Evolutionary conservation across 1,284 basidiomycete genomes (phyloP).

Genomic region (Cryptococcus sp.): DNA sequence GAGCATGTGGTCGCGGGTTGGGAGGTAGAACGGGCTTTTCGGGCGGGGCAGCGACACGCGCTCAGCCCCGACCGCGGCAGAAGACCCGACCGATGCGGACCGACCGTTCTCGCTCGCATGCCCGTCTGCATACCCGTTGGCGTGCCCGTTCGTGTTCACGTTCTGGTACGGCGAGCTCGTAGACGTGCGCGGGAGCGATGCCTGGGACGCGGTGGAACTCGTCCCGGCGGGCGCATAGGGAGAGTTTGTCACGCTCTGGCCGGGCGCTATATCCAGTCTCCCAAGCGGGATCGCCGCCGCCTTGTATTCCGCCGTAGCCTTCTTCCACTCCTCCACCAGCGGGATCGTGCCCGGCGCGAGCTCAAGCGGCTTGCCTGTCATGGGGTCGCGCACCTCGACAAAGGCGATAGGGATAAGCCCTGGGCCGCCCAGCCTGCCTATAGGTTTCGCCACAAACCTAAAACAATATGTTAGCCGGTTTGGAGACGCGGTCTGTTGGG

Average conservation of each 20-base stretch:
- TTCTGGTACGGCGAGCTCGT: slow-evolving; percentile 21
- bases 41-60: background rate
- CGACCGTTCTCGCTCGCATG: slow-evolving; percentile 8
- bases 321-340: slow-evolving; percentile 97
- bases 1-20: slow-evolving; percentile 51
- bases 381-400: slow-evolving; percentile 90
- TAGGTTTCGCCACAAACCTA: slow-evolving; percentile 75
- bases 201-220: slow-evolving; percentile 15
- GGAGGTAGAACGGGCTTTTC: slow-evolving; percentile 25
- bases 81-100: slow-evolving; percentile 8
- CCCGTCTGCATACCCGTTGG: too few relatives aligned
- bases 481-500: background rate
- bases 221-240: slow-evolving; percentile 35
- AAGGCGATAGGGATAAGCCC: slow-evolving; percentile 96
- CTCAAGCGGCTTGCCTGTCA: slow-evolving; percentile 66
- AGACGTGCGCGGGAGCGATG: slow-evolving; percentile 29
- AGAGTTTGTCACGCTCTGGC: slow-evolving; percentile 41
- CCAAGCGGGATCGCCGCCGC: slow-evolving; percentile 93
- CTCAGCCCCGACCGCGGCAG: slow-evolving; percentile 1
- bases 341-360: slow-evolving; percentile 78
- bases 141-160: slow-evolving; percentile 1
- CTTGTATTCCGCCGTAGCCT: slow-evolving; percentile 90
- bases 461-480: slow-evolving; percentile 10
- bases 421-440: slow-evolving; percentile 87
- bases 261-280: slow-evolving; percentile 67